Percentiles rank a stretch among this genome's conserved stretches.
These are phyloP conservation scores for Cyberlindnera petersonii DNA, from an alignment of 805 yeast species.

Conservation along the genomic window DNA sequence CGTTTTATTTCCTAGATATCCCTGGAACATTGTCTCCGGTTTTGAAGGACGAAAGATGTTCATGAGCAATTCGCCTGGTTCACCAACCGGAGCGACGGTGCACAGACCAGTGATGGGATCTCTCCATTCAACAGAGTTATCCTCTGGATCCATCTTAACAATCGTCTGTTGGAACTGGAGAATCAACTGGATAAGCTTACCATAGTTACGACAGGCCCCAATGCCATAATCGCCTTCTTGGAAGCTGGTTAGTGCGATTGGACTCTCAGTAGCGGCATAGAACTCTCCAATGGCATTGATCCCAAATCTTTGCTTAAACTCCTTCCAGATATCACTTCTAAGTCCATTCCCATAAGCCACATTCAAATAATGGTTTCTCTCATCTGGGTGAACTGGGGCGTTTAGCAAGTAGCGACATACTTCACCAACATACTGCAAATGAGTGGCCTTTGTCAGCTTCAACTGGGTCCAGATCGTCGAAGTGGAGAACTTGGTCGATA, in stretches of 20 bases:
- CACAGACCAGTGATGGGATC: constrained; percentile 65
- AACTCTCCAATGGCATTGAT: constrained; percentile 81
- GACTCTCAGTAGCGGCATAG: constrained; percentile 91
- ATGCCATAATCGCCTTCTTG: constrained; percentile 78
- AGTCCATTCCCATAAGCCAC: constrained; percentile 91
- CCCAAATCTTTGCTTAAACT: constrained; percentile 72
- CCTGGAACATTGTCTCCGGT: constrained; percentile 79
- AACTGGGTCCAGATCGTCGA: constrained; percentile 89
- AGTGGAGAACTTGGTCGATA: constrained; percentile 80
- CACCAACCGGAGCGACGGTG: constrained; percentile 46
- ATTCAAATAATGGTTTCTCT: constrained; percentile 52
- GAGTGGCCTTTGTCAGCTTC: constrained; percentile 63
- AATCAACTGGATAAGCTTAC: constrained; percentile 49
- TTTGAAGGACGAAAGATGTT: constrained; percentile 58
- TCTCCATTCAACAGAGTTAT: constrained; percentile 66
- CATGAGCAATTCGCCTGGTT: constrained; percentile 89
- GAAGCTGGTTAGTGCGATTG: constrained; percentile 77
- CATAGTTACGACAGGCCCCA: constrained; percentile 86
- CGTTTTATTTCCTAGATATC: constrained; percentile 74
- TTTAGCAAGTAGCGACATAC: constrained; percentile 81
- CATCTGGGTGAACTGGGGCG: constrained; percentile 62
- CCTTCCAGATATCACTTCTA: constrained; percentile 82
- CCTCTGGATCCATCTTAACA: constrained; percentile 77
- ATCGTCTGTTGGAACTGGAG: constrained; percentile 53
- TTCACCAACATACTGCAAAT: constrained; percentile 92